Percentiles rank a stretch among this genome's conserved stretches.
phyloP scores from a whole-genome alignment of 768 basidiomycete genomes.

The Rhizopogon roseolus region DNA sequence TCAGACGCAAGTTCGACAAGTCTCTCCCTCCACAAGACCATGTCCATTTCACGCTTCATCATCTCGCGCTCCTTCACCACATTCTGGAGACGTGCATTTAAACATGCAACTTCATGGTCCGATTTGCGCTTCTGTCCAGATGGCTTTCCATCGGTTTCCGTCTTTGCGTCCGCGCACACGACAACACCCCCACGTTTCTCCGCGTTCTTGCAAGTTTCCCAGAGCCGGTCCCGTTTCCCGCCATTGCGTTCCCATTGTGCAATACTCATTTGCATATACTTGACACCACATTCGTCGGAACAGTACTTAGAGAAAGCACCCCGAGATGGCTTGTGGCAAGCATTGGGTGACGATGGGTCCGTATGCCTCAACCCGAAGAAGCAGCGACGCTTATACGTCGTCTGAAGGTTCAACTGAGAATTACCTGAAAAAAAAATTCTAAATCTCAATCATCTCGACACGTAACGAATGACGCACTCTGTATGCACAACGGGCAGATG shows the following conservation, averaged over 20 bases:
- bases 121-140: conserved; percentile 40
- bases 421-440: conserved; percentile 39
- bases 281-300: conserved; percentile 81
- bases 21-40: conserved; percentile 65
- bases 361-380: conserved; percentile 62
- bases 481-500: conserved; percentile 77
- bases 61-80: conserved; percentile 59
- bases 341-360: conserved; percentile 55
- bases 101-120: conserved; percentile 50
- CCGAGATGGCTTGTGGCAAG: conserved; percentile 78
- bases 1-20: conserved; percentile 63
- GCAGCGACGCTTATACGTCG: conserved; percentile 80
- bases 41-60: conserved; percentile 65
- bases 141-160: conserved; percentile 11
- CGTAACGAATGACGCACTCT: conserved; percentile 46
- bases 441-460: background rate
- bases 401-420: conserved; percentile 53
- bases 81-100: conserved; percentile 50
- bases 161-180: conserved; percentile 35
- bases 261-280: conserved; percentile 63
- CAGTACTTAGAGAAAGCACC: conserved; percentile 89
- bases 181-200: conserved; percentile 69
- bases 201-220: conserved; percentile 70
- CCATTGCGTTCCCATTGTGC: conserved; percentile 58
- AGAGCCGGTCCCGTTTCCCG: conserved; percentile 59